phyloP scores from a whole-genome alignment of 2,329 filamentous ascomycete species.

The Colletotrichum theobromicola region DNA sequence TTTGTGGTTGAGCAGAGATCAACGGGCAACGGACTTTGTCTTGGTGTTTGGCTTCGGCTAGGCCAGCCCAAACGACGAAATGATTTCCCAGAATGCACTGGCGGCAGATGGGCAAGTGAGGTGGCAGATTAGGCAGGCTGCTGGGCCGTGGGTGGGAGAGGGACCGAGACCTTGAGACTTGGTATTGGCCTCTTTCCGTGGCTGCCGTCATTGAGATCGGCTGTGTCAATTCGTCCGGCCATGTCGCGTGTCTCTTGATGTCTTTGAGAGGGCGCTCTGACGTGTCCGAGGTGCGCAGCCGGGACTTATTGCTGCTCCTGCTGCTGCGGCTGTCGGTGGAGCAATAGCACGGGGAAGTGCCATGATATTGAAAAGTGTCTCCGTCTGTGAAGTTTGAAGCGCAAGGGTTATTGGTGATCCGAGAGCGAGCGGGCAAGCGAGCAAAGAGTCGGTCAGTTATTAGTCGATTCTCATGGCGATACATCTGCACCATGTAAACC shows the following conservation, averaged over 20 bases:
- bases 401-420: not conserved
- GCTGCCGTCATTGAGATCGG: not conserved
- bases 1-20: constrained; percentile 13
- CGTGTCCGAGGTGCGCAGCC: not conserved
- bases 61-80: not conserved
- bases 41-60: constrained; percentile 8
- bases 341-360: not conserved
- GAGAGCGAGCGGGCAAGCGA: not conserved
- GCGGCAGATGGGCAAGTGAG: not conserved
- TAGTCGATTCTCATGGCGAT: not conserved
- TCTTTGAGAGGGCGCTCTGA: not conserved
- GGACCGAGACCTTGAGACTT: not conserved
- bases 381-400: not conserved
- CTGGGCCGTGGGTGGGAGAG: not conserved
- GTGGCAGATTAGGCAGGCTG: not conserved
- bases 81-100: constrained; percentile 5
- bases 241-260: not conserved
- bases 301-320: not conserved
- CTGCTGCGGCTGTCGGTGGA: not conserved
- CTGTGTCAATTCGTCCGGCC: not conserved
- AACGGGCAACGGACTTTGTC: constrained; percentile 13
- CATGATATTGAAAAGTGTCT: not conserved
- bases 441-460: constrained; percentile 7
- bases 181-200: not conserved
- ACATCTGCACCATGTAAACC: constrained; percentile 3